Evolutionary conservation across 306 rosid species (phyloP), one percentile per base, ranked within the genome.

Genomic region (Phaseolus lunatus): DNA sequence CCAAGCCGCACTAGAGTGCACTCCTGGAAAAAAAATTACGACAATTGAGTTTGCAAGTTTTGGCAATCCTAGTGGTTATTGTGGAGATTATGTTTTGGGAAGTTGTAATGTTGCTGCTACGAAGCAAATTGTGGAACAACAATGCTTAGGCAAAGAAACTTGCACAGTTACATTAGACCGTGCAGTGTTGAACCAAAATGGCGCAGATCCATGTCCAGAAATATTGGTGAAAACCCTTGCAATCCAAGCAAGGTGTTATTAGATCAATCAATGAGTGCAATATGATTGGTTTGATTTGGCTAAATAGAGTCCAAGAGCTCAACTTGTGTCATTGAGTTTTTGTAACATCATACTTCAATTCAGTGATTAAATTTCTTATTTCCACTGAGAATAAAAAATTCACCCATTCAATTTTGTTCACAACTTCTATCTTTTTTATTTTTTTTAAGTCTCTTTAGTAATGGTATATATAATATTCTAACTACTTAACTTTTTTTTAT

Each of bases 11-110:
- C 79, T 95, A 31, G 72, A 27, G 45, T 95, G 99, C 37, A 69
- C 88, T 4, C 15, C 44, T 22, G 4, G 26, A 44, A 89, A 85
- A 52, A 87, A 78, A 84, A 86, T 95, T 12, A 54, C 23, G 0
- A 79, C 80, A 0, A 75, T 95, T 2, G 88, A 95, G 2, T 95
- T 95, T 16, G 96, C 94, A 7, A 90, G 97, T 91, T 95, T 53
- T 2, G 99, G 99, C 0, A 81, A 88, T 33, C 91, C 97, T 1
- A 12, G 13, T 0, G 99, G 99, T 15, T 13, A 5, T 0, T 95
- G 99, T 50, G 99, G 99, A 63, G 3, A 0, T 19, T 92, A 9
- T 27, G 3, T 0, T 3, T 0, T 63, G 20, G 99, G 99, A 0
- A 82, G 64, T 11, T 95, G 97, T 82, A 13, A 79, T 48, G 68